phyloP scores from a whole-genome alignment of 2,329 filamentous ascomycete species.

The Chalara sp. region DNA sequence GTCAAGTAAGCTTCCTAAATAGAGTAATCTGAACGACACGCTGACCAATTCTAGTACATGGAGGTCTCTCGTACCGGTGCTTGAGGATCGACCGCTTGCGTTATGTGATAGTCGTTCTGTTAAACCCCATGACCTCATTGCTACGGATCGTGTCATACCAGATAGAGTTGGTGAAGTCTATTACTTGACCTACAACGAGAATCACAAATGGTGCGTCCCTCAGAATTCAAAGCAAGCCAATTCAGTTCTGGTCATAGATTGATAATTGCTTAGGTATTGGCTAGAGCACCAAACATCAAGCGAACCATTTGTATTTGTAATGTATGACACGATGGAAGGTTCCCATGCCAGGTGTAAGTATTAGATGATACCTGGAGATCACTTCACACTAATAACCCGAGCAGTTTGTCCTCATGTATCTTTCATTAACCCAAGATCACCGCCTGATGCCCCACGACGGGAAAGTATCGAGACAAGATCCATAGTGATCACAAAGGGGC shows the following conservation, averaged over 20 bases:
- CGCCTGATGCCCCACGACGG: constrained; percentile 7
- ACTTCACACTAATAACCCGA: neutral
- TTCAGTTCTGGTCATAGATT: constrained; percentile 4
- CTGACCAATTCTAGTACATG: constrained; percentile 12
- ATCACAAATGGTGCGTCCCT: constrained; percentile 8
- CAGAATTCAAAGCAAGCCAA: neutral
- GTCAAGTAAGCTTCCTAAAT: constrained; percentile 11
- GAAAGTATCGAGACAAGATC: constrained; percentile 13
- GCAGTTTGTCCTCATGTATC: constrained; percentile 14
- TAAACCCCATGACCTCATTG: constrained; percentile 15
- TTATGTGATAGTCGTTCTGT: constrained; percentile 20
- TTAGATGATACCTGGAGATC: neutral
- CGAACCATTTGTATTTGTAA: constrained; percentile 20
- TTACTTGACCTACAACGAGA: constrained; percentile 17
- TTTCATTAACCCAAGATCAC: constrained; percentile 9
- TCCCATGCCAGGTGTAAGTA: constrained; percentile 13
- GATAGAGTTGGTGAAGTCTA: constrained; percentile 19
- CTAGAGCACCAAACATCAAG: constrained; percentile 15
- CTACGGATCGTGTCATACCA: constrained; percentile 20
- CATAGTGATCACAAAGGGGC: constrained; percentile 8
- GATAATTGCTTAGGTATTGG: constrained; percentile 14
- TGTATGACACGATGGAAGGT: constrained; percentile 11
- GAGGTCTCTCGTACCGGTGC: constrained; percentile 15
- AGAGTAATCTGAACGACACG: neutral
- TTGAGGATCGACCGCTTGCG: constrained; percentile 19